Evolutionary conservation across 306 rosid species (phyloP).

Genomic region (Rosa chinensis): DNA sequence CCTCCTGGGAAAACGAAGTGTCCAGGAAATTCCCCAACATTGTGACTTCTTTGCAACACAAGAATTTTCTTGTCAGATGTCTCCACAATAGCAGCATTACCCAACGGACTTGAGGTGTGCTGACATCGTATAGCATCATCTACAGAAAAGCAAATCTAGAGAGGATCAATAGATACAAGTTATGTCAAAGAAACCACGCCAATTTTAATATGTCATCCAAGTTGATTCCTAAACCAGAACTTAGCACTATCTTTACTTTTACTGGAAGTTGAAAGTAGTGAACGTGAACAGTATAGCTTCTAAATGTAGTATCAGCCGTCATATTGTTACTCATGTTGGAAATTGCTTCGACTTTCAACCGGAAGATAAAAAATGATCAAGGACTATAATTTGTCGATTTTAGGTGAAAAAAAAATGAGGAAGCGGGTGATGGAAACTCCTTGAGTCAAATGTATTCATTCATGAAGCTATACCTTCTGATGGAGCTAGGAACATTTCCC

Average conservation of each 20-base stretch:
- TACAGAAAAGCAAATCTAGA: conserved; percentile 31
- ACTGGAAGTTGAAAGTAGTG: background rate
- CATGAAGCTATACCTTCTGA: conserved; percentile 59
- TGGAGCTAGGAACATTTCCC: conserved; percentile 73
- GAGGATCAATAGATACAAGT: conserved; percentile 16
- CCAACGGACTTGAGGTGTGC: conserved; percentile 90
- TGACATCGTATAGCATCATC: conserved; percentile 75
- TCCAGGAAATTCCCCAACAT: conserved; percentile 95
- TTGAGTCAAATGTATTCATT: background rate
- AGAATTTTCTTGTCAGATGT: conserved; percentile 74
- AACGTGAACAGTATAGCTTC: background rate
- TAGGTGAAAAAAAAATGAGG: background rate
- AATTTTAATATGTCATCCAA: background rate
- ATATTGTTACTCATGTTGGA: background rate
- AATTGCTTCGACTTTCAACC: background rate
- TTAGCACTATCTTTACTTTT: background rate
- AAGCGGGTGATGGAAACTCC: background rate
- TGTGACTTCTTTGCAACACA: conserved; percentile 74
- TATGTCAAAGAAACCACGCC: background rate
- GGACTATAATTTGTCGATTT: background rate
- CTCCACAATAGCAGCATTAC: conserved; percentile 92
- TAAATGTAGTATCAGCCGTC: background rate
- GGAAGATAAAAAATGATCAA: background rate
- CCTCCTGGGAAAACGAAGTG: conserved; percentile 96
- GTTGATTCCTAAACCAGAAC: background rate